These are phyloP conservation scores for Leishmania amazonensis DNA, from an alignment of 208 protist species.

Conservation along the genomic window DNA sequence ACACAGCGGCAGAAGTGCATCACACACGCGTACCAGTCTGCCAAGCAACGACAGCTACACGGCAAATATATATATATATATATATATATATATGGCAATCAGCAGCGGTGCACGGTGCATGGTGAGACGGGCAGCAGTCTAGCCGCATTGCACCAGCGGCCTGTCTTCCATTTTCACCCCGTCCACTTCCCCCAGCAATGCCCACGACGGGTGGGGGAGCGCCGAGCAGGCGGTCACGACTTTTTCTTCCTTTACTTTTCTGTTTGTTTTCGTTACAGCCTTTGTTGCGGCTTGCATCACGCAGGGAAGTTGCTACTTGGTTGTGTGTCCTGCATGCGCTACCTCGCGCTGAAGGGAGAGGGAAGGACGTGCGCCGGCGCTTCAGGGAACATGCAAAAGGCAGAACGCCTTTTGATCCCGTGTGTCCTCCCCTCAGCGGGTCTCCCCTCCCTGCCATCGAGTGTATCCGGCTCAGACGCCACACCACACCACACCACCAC, in stretches of 20 bases:
- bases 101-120: not conserved
- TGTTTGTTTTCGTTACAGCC: not conserved
- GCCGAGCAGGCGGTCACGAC: no score
- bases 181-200: not conserved
- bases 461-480: not conserved
- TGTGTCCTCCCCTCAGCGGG: not conserved
- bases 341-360: not conserved
- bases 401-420: no score
- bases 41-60: not conserved
- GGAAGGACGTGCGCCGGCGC: not conserved
- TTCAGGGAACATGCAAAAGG: not conserved
- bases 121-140: not conserved
- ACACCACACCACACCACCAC: not conserved
- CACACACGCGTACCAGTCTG: not conserved
- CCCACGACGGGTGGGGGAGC: not conserved
- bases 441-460: no score
- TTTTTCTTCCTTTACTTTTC: no score
- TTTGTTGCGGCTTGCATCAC: not conserved
- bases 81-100: not conserved
- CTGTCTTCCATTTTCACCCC: not conserved
- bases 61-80: not conserved
- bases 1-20: not conserved
- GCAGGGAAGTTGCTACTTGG: not conserved
- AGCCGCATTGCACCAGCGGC: not conserved
- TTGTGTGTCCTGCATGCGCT: not conserved